Evolutionary conservation across 2,329 filamentous ascomycete genomes (phyloP).

Genomic region (Cytospora piceae): DNA sequence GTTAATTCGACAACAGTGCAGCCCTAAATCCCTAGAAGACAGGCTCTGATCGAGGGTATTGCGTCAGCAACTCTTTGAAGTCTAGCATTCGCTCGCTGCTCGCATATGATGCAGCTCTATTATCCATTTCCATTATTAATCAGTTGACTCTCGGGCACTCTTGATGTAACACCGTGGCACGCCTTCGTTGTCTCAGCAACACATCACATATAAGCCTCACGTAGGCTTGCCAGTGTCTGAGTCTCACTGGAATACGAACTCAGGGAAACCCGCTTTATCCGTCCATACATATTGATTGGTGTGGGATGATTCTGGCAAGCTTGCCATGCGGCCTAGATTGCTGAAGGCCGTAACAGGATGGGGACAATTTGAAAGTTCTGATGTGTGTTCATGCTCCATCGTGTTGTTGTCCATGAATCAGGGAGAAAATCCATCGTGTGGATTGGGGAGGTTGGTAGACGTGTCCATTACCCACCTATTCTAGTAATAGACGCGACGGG

Average conservation of each 20-base stretch:
- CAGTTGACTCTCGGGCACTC: neutral
- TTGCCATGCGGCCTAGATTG: neutral
- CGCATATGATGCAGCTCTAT: neutral
- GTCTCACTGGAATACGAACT: neutral
- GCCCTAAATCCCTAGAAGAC: neutral
- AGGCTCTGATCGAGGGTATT: neutral
- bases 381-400: neutral
- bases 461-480: neutral
- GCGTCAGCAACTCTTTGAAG: neutral
- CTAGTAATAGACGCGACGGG: constrained; percentile 6
- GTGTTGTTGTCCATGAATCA: neutral
- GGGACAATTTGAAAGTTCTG: too few species aligned
- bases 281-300: neutral
- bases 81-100: neutral
- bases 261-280: neutral
- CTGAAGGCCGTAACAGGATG: too few species aligned
- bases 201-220: neutral
- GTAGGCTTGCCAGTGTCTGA: neutral
- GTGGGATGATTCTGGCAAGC: neutral
- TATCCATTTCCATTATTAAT: neutral
- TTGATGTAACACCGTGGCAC: neutral
- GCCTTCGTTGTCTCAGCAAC: neutral
- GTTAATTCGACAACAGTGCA: neutral
- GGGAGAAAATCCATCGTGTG: neutral
- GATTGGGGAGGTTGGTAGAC: too few species aligned